Base-by-base conservation (phyloP, 2,329 filamentous ascomycete genomes). In the Microdochium paspali region DNA sequence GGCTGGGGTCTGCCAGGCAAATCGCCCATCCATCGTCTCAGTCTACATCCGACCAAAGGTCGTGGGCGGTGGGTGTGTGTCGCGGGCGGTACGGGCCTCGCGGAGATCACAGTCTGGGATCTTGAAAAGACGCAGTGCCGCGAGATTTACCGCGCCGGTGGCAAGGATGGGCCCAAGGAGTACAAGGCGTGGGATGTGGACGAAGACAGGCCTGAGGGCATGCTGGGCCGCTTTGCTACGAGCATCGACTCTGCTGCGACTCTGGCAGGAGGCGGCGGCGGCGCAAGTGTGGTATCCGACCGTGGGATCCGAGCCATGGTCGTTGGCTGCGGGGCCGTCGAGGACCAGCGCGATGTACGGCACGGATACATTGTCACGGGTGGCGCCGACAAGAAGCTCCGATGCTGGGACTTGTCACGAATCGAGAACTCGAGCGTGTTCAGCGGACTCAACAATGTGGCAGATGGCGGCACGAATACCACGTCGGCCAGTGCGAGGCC, bases 101-200 rank as follows among this genome's bases (percentile, higher is more conserved):
- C 89, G 15, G 93, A 98, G 61, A 80, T 98, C 26, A 94, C 89
- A 0, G 86, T 95, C 1, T 98, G 93, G 93, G 93, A 97, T 59
- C 73, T 97, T 15, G 91, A 97, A 61, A 94, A 91, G 67, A 81
- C 83, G 7, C 77, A 86, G 43, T 98, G 93, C 59, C 80, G 88
- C 50, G 90, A 97, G 62, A 84, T 96, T 1, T 95, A 95, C 62
- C 83, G 89, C 67, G 85, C 62, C 62, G 77, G 81, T 2, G 78
- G 79, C 46, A 77, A 80, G 66, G 76, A 85, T 49, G 69, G 68
- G 0, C 68, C 76, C 1, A 84, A 80, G 58, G 77, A 77, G 23
- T 94, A 94, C 61, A 85, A 90, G 43, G 79, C 91, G 2, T 90
- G 88, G 78, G 86, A 90, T 45, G 84, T 96, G 2, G 93, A 98